Evolutionary conservation across 441 rosid genomes (phyloP), one percentile per base, ranked within the genome.

Genomic region (Euphorbia neoarborescens): DNA sequence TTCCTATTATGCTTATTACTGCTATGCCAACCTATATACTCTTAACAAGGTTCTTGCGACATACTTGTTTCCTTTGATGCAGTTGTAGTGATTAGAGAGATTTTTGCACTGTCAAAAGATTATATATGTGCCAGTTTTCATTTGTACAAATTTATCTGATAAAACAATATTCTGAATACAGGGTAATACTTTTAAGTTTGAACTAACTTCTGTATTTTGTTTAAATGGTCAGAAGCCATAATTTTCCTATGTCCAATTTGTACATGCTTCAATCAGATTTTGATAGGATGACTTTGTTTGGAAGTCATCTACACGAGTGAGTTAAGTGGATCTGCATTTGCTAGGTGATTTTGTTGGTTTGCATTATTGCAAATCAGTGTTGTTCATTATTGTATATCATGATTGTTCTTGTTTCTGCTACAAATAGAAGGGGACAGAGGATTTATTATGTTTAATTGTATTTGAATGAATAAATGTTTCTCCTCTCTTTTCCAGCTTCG

Each of bases 1-100:
- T 61, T 87, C 94, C 8, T 89, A 89, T 82, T 89, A 89, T 80
- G 81, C 83, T 1, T 89, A 89, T 70, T 89, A 89, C 84, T 89
- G 88, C 76, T 89, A 89, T 59, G 90, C 90, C 3, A 89, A 89
- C 84, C 74, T 89, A 72, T 87, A 79, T 75, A 84, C 89, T 22
- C 86, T 89, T 51, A 85, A 87, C 75, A 85, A 87, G 91, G 94
- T 87, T 59, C 37, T 46, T 34, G 17, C 59, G 4, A 5, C 57
- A 17, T 75, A 64, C 50, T 57, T 57, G 0, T 68, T 75, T 67
- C 34, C 27, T 63, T 69, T 59, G 25, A 69, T 22, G 25, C 15
- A 68, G 34, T 7, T 61, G 28, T 65, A 40, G 30, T 61, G 27
- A 22, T 24, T 65, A 62, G 46, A 38, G 60, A 20, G 20, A 57